Percentiles rank a stretch among this genome's conserved stretches.
These are phyloP conservation scores for Asterochloris sp. DNA, from an alignment of 139 green algal genomes.

Conservation along the genomic window DNA sequence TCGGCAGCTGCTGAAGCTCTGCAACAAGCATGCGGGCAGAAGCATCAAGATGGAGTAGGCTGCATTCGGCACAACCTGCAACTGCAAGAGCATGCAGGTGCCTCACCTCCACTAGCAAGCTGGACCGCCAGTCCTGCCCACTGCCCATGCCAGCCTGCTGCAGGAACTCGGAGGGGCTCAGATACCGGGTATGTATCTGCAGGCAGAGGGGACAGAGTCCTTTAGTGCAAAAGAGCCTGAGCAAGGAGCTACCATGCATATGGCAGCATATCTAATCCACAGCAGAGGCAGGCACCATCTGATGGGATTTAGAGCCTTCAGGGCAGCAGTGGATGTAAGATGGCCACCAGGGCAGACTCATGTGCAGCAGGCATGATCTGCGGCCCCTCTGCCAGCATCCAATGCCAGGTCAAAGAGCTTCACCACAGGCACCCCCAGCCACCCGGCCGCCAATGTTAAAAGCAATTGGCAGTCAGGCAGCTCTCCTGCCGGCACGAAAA, in stretches of 20 bases:
- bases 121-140: slow-evolving; percentile 2
- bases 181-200: slow-evolving; percentile 3
- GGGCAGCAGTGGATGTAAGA: too few species aligned
- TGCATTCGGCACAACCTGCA: too few species aligned
- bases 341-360: too few species aligned
- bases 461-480: neutral
- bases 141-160: neutral
- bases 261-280: neutral
- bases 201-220: neutral
- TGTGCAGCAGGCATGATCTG: neutral
- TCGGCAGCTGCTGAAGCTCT: too few species aligned
- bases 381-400: neutral
- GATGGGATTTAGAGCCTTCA: neutral
- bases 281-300: neutral
- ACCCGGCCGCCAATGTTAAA: too few species aligned
- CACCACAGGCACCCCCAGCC: neutral
- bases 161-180: slow-evolving; percentile 8
- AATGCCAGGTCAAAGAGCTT: neutral
- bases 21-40: too few species aligned
- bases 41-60: too few species aligned
- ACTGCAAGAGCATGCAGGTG: neutral
- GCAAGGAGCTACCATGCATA: neutral
- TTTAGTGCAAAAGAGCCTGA: neutral
- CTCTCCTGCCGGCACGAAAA: too few species aligned
- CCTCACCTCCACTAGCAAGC: slow-evolving; percentile 3